Conservation (phyloP, 148 eudicot species). For the Tetragonia tetragonoides region DNA sequence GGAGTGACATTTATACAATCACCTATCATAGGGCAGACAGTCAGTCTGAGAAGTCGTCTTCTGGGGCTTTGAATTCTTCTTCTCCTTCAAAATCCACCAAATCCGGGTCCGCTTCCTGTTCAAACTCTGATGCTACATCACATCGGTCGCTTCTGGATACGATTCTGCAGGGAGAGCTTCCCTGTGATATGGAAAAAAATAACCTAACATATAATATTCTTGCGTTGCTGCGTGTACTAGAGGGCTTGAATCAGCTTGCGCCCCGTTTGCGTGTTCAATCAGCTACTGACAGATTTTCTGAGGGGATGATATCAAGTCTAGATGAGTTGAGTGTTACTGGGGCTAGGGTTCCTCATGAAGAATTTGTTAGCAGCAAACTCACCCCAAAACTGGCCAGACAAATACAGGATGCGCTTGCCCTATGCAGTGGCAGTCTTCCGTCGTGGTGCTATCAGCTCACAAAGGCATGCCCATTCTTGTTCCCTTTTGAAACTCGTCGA, state of each 20-base stretch:
- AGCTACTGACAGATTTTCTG: constrained; percentile 61
- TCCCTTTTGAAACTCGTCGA: constrained; percentile 93
- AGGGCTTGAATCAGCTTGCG: constrained; percentile 97
- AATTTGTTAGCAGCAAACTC: constrained; percentile 82
- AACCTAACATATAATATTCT: constrained; percentile 83
- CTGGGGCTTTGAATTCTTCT: constrained; percentile 40
- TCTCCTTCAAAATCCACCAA: constrained; percentile 50
- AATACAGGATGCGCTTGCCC: constrained; percentile 97
- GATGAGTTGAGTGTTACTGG: constrained; percentile 52
- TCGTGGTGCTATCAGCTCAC: constrained; percentile 98
- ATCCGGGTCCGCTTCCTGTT: constrained; percentile 42
- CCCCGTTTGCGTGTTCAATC: constrained; percentile 75
- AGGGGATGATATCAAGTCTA: constrained; percentile 59
- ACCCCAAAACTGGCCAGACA: constrained; percentile 95
- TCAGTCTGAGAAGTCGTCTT: constrained; percentile 49
- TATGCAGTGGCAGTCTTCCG: constrained; percentile 96
- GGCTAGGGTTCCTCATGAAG: constrained; percentile 61
- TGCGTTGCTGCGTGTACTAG: constrained; percentile 77
- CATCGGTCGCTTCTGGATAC: constrained; percentile 76
- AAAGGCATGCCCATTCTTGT: constrained; percentile 91
- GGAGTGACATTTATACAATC: constrained; percentile 83
- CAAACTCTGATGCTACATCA: constrained; percentile 35
- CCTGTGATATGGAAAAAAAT: constrained; percentile 82
- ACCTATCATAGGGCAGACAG: constrained; percentile 73
- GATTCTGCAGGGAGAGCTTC: constrained; percentile 87